These are phyloP conservation scores for Hypholoma fasciculare DNA, from an alignment of 768 basidiomycete species.

Conservation along the genomic window DNA sequence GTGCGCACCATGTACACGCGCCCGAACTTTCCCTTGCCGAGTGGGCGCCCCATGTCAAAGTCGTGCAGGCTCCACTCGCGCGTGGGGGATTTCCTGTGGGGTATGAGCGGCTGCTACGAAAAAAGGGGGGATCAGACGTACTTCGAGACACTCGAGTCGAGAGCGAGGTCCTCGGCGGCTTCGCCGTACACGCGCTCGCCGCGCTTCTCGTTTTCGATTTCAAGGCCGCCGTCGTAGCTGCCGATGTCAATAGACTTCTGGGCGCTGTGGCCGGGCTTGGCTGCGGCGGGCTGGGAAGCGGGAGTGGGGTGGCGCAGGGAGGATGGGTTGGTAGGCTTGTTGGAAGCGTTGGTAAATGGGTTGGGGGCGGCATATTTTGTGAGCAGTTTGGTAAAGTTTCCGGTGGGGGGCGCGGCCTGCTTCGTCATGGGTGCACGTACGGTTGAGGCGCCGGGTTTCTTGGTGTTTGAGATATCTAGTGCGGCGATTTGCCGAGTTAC, in stretches of 20 bases:
- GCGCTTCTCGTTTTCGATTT: slow-evolving; percentile 80
- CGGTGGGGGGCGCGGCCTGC: slow-evolving; percentile 51
- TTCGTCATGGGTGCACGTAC: slow-evolving; percentile 44
- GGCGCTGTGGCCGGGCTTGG: slow-evolving; percentile 21
- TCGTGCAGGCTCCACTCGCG: slow-evolving; percentile 82
- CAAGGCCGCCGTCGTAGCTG: slow-evolving; percentile 95
- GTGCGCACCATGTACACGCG: slow-evolving; percentile 98
- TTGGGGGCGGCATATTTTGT: slow-evolving; percentile 75
- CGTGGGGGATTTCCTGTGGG: slow-evolving; percentile 62
- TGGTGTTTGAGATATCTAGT: slow-evolving; percentile 55
- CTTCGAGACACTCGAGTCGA: slow-evolving; percentile 80
- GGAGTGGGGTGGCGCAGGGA: slow-evolving; percentile 42
- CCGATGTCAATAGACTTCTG: slow-evolving; percentile 71
- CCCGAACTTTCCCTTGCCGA: slow-evolving; percentile 99
- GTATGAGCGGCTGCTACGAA: neutral
- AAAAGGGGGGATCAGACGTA: slow-evolving; percentile 31
- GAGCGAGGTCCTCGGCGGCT: slow-evolving; percentile 76
- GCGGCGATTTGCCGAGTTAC: slow-evolving; percentile 71
- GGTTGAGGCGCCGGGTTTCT: slow-evolving; percentile 35
- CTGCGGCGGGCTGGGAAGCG: slow-evolving; percentile 13
- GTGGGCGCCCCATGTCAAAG: slow-evolving; percentile 93
- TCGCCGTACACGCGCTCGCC: slow-evolving; percentile 76
- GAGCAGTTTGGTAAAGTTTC: slow-evolving; percentile 65
- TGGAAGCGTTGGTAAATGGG: slow-evolving; percentile 36
- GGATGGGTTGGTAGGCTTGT: slow-evolving; percentile 39